phyloP scores from a whole-genome alignment of 257 asterid species.

The Agastache rugosa region DNA sequence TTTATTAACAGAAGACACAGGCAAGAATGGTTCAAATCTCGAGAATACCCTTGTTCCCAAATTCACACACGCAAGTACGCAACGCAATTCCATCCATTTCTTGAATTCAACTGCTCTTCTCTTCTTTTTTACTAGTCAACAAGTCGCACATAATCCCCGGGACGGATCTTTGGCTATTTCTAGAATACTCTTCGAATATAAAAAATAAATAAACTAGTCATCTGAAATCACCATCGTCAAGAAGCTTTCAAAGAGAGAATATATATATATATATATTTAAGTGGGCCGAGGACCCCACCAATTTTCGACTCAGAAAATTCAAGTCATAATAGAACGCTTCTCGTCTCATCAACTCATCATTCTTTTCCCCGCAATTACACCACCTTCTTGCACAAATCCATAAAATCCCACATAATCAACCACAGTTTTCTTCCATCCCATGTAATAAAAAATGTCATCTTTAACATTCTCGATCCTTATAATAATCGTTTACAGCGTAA shows the following conservation, averaged over 20 bases:
- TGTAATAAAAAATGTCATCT: slow-evolving; percentile 27
- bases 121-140: not conserved
- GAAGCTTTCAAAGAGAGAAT: not conserved
- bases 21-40: not conserved
- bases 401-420: not conserved
- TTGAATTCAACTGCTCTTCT: not conserved
- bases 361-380: not conserved
- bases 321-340: not conserved
- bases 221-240: not conserved
- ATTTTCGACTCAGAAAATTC: not conserved
- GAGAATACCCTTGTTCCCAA: slow-evolving; percentile 6
- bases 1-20: no score
- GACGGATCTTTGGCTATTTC: not conserved
- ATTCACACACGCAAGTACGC: slow-evolving; percentile 7
- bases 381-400: not conserved
- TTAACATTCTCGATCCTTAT: slow-evolving; percentile 11
- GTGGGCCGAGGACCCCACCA: not conserved
- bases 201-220: not conserved
- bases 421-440: not conserved
- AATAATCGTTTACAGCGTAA: slow-evolving; percentile 8
- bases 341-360: not conserved
- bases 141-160: not conserved
- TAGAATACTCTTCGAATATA: not conserved
- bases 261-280: not conserved
- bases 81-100: not conserved